Conservation (phyloP, 306 rosid genomes). For the Prosopis cineraria region DNA sequence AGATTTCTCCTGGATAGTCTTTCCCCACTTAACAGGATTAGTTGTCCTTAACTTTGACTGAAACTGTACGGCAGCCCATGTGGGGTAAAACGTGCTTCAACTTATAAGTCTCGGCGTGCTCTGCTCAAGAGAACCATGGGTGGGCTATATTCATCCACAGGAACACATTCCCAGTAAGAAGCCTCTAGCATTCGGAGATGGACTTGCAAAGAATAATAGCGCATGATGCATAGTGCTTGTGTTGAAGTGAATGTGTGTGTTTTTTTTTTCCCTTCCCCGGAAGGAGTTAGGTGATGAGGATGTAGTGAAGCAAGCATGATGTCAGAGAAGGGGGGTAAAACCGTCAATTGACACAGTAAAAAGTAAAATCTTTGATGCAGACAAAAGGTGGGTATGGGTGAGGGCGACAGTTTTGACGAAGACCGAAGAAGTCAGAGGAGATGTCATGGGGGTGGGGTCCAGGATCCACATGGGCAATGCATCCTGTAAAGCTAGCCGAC, state of each 20-base stretch:
- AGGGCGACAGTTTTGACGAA: conserved; percentile 35
- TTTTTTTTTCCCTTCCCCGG: too few relatives aligned
- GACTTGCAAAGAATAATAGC: too few relatives aligned
- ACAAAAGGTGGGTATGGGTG: conserved; percentile 30
- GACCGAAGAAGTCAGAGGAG: conserved; percentile 37
- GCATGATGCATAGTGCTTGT: too few relatives aligned
- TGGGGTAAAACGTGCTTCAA: neutral
- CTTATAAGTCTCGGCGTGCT: too few relatives aligned
- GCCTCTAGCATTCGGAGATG: too few relatives aligned
- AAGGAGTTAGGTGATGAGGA: conserved; percentile 30
- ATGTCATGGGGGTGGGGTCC: conserved; percentile 33
- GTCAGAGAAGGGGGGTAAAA: conserved; percentile 27
- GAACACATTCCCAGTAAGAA: too few relatives aligned
- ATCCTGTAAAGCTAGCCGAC: neutral
- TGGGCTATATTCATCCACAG: too few relatives aligned
- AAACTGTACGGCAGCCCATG: neutral
- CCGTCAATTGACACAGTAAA: conserved; percentile 14
- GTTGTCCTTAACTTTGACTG: neutral
- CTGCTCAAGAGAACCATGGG: too few relatives aligned
- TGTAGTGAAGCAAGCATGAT: conserved; percentile 38
- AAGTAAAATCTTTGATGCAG: neutral
- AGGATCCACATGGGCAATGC: neutral
- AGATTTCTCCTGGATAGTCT: neutral
- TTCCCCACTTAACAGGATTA: too few relatives aligned
- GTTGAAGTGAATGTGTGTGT: too few relatives aligned